Conservation (phyloP, 1,139 yeast genomes). For the Debaryomyces singareniensis region DNA sequence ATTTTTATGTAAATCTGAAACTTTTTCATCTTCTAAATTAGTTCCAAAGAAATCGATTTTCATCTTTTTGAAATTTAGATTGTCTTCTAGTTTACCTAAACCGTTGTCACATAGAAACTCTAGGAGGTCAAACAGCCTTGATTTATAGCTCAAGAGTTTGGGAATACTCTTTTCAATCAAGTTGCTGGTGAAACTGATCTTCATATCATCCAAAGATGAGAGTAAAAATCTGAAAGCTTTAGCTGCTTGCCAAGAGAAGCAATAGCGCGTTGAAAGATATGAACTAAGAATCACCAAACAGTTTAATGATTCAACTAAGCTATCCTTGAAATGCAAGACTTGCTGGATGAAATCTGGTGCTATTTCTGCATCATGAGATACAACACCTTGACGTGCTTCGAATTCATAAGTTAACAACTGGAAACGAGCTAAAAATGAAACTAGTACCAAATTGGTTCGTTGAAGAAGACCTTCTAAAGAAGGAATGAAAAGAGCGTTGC, state of each 20-base stretch:
- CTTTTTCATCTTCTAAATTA: too few relatives aligned
- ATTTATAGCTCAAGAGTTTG: too few relatives aligned
- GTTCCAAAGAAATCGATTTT: too few relatives aligned
- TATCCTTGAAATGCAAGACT: not conserved
- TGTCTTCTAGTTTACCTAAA: too few relatives aligned
- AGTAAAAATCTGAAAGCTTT: not conserved
- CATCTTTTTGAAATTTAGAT: too few relatives aligned
- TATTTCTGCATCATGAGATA: not conserved
- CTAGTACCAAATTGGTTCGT: too few relatives aligned
- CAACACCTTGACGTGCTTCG: not conserved
- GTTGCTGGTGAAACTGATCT: not conserved
- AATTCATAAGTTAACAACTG: not conserved
- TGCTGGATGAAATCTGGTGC: not conserved
- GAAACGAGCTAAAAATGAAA: not conserved
- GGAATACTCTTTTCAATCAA: too few relatives aligned
- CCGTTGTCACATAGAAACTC: too few relatives aligned
- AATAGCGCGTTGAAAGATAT: not conserved
- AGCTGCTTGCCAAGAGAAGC: not conserved
- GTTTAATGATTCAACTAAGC: not conserved
- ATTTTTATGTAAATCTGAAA: too few relatives aligned
- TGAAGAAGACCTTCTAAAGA: too few relatives aligned
- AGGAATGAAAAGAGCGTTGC: too few relatives aligned
- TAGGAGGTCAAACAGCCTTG: too few relatives aligned
- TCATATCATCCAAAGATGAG: not conserved
- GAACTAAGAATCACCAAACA: not conserved